These are phyloP conservation scores for Chalciporus piperatoides DNA, from an alignment of 1,284 basidiomycete genomes.

Conservation along the genomic window DNA sequence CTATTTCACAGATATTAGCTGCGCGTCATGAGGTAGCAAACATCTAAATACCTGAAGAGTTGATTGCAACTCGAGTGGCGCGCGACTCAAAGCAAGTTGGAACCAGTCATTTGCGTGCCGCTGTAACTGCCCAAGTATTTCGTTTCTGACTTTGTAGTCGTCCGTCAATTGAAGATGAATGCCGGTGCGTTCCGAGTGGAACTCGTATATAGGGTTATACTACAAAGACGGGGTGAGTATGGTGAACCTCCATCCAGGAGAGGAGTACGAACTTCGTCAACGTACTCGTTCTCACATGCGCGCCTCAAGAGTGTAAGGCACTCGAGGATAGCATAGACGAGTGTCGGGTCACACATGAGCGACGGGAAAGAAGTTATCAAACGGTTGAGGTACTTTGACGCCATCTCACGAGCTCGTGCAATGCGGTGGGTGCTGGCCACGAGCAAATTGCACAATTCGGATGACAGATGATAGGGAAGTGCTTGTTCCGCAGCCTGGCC, in stretches of 20 bases:
- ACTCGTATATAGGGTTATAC: conserved; percentile 88
- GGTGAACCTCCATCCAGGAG: neutral
- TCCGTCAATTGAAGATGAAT: conserved; percentile 84
- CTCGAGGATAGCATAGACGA: conserved; percentile 90
- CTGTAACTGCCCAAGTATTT: conserved; percentile 76
- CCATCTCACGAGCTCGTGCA: conserved; percentile 76
- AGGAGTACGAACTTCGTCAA: conserved; percentile 71
- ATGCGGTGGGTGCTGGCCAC: conserved; percentile 83
- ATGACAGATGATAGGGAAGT: conserved; percentile 68
- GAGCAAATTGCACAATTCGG: conserved; percentile 76
- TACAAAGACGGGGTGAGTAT: conserved; percentile 32
- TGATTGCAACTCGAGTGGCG: conserved; percentile 90
- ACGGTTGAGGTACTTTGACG: conserved; percentile 79
- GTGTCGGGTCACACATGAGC: conserved; percentile 84
- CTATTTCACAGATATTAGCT: conserved; percentile 37
- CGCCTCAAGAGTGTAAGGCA: conserved; percentile 86
- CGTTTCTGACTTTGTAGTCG: conserved; percentile 82
- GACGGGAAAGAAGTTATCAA: conserved; percentile 93
- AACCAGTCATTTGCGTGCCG: conserved; percentile 81
- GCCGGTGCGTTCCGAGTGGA: conserved; percentile 71
- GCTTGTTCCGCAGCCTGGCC: conserved; percentile 75
- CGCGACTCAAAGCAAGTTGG: conserved; percentile 77
- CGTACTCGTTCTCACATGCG: conserved; percentile 88
- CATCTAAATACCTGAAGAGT: conserved; percentile 70
- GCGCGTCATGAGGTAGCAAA: neutral